These are phyloP conservation scores for Protomyces lactucae-debilis DNA, from an alignment of 1,139 yeast species.

Conservation along the genomic window DNA sequence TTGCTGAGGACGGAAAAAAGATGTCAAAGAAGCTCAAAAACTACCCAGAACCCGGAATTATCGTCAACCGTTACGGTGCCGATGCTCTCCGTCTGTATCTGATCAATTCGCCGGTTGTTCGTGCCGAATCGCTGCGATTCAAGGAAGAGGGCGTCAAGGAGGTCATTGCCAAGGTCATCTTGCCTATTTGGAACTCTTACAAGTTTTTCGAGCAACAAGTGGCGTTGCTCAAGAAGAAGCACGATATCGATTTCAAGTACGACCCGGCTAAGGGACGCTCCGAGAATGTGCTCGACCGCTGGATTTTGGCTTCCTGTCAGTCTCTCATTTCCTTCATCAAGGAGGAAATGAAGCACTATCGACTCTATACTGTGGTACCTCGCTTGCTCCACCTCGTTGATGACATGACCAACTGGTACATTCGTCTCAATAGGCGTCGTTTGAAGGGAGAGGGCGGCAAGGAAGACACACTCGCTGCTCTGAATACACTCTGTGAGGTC, in stretches of 20 bases:
- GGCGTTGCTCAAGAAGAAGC: slow-evolving; percentile 71
- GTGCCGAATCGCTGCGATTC: slow-evolving; percentile 93
- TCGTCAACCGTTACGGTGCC: slow-evolving; percentile 87
- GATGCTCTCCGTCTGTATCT: slow-evolving; percentile 93
- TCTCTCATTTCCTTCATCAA: slow-evolving; percentile 81
- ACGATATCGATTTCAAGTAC: slow-evolving; percentile 65
- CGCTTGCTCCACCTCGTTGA: slow-evolving; percentile 82
- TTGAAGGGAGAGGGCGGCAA: slow-evolving; percentile 88
- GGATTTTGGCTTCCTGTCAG: slow-evolving; percentile 94
- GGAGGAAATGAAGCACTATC: slow-evolving; percentile 80
- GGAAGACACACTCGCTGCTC: slow-evolving; percentile 76
- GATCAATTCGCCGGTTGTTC: slow-evolving; percentile 93
- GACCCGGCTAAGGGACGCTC: slow-evolving; percentile 56
- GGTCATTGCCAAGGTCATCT: slow-evolving; percentile 86
- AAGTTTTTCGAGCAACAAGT: slow-evolving; percentile 95
- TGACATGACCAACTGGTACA: slow-evolving; percentile 97
- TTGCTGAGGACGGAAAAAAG: slow-evolving; percentile 97
- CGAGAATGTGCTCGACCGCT: slow-evolving; percentile 90
- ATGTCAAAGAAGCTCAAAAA: slow-evolving; percentile 98
- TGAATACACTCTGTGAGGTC: slow-evolving; percentile 87
- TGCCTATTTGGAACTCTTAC: slow-evolving; percentile 98
- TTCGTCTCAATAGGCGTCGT: slow-evolving; percentile 96
- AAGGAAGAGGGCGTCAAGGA: slow-evolving; percentile 99
- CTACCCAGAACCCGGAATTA: slow-evolving; percentile 87
- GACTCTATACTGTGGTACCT: slow-evolving; percentile 94